Evolutionary conservation across 108 stramenopile species (phyloP).

Genomic region (Cyclotella choctawhatcheeana): DNA sequence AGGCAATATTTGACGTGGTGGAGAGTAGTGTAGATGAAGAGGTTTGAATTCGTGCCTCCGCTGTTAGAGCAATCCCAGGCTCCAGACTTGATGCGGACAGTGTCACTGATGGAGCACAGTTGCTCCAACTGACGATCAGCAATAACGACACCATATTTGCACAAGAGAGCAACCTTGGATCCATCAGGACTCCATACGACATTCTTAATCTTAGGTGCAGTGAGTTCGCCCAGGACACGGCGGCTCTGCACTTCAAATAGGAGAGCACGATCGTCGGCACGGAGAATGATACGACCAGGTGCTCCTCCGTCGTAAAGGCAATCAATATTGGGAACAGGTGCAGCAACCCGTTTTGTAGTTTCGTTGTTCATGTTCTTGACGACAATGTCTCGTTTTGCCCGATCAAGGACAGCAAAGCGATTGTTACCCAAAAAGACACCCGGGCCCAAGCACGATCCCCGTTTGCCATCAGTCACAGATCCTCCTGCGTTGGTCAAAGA

Average conservation of each 20-base stretch:
- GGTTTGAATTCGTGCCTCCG: constrained; percentile 78
- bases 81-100: constrained; percentile 96
- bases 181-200: constrained; percentile 96
- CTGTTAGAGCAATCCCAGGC: constrained; percentile 92
- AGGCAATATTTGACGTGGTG: constrained; percentile 99
- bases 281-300: constrained; percentile 93
- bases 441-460: constrained; percentile 90
- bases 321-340: constrained; percentile 93
- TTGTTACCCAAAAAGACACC: constrained; percentile 95
- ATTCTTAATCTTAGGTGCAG: constrained; percentile 94
- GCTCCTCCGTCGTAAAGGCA: constrained; percentile 93
- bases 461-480: constrained; percentile 90
- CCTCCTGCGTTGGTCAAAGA: constrained; percentile 76
- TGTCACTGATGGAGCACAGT: constrained; percentile 94
- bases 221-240: constrained; percentile 95
- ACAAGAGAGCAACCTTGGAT: constrained; percentile 91
- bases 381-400: constrained; percentile 88
- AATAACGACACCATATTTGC: constrained; percentile 96
- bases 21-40: constrained; percentile 97
- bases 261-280: constrained; percentile 93
- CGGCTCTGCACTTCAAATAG: constrained; percentile 97
- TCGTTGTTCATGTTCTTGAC: constrained; percentile 98
- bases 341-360: constrained; percentile 90
- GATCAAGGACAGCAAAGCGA: constrained; percentile 96
- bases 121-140: constrained; percentile 95